Evolutionary conservation across 768 basidiomycete species (phyloP).

Genomic region (Chlorophyllum brunneum): DNA sequence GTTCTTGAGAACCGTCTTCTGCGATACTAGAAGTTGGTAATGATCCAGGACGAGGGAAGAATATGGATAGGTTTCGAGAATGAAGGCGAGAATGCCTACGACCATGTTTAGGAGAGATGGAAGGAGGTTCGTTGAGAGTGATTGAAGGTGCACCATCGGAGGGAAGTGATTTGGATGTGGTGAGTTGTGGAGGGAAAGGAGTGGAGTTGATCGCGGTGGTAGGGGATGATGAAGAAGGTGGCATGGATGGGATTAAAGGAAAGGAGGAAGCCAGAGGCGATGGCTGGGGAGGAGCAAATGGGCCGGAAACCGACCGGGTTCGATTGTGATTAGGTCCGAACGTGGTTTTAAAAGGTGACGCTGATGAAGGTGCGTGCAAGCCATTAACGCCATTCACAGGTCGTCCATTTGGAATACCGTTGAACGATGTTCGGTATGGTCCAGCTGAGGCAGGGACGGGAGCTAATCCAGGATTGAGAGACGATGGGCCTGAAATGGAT

Average conservation of each 20-base stretch:
- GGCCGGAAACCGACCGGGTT: conserved; percentile 47
- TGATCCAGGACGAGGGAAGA: conserved; percentile 81
- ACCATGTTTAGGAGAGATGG: conserved; percentile 22
- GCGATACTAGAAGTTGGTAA: conserved; percentile 56
- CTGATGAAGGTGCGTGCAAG: conserved; percentile 16
- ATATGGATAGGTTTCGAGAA: conserved; percentile 88
- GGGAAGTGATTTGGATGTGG: conserved; percentile 22
- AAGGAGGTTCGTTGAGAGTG: conserved; percentile 15
- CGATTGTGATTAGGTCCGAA: conserved; percentile 36
- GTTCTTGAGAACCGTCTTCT: conserved; percentile 62
- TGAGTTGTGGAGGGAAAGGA: conserved; percentile 16
- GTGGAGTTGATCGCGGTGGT: conserved; percentile 14
- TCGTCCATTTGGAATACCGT: conserved; percentile 14
- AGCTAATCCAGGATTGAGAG: not conserved
- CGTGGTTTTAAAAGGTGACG: conserved; percentile 30
- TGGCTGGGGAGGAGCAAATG: conserved; percentile 44
- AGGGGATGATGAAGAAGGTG: conserved; percentile 21
- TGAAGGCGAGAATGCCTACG: conserved; percentile 73
- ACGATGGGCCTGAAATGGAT: conserved; percentile 21
- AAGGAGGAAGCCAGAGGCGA: conserved; percentile 45
- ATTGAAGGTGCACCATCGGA: conserved; percentile 10
- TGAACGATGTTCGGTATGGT: conserved; percentile 27
- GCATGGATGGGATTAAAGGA: conserved; percentile 9
- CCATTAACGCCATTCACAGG: conserved; percentile 17
- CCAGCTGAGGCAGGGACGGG: conserved; percentile 22